phyloP scores from a whole-genome alignment of 2,329 filamentous ascomycete species.

The Tolypocladium paradoxum region DNA sequence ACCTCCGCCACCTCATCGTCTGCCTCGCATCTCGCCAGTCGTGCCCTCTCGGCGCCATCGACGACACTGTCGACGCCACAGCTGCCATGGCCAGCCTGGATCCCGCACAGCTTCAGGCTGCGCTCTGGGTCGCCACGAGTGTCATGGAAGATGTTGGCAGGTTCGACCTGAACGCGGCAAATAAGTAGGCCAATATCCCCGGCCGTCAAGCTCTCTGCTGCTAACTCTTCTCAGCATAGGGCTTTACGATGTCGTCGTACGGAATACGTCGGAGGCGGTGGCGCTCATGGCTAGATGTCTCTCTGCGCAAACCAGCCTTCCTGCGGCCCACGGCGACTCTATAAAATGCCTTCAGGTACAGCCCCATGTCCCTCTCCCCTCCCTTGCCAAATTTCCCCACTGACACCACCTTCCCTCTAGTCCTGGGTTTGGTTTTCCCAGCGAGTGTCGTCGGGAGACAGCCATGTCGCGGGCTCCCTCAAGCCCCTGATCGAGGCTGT shows the following conservation, averaged over 20 bases:
- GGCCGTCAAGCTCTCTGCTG: neutral
- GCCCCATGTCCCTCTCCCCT: too few species aligned
- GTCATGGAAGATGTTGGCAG: constrained; percentile 34
- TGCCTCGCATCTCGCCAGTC: constrained; percentile 34
- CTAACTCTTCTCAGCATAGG: constrained; percentile 18
- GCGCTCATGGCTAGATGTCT: constrained; percentile 29
- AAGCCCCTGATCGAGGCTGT: constrained; percentile 48
- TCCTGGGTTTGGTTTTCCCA: constrained; percentile 68
- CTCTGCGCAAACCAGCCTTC: constrained; percentile 13
- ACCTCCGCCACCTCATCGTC: constrained; percentile 47
- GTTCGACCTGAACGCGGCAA: constrained; percentile 49
- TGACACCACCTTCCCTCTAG: constrained; percentile 22
- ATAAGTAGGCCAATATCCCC: constrained; percentile 31
- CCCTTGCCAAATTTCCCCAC: neutral
- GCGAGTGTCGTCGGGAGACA: constrained; percentile 45
- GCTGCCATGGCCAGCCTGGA: constrained; percentile 37
- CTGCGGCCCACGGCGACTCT: constrained; percentile 38
- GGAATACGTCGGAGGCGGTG: constrained; percentile 29
- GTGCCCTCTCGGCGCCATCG: constrained; percentile 10
- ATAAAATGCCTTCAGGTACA: constrained; percentile 51
- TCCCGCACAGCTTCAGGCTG: constrained; percentile 37
- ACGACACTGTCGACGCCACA: constrained; percentile 26
- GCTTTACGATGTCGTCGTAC: constrained; percentile 27
- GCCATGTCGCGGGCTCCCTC: constrained; percentile 46
- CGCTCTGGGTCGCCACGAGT: constrained; percentile 49